Percentiles rank a stretch among this genome's conserved stretches.
Conservation (phyloP, 1,139 yeast species). For the Pichia sp. region DNA sequence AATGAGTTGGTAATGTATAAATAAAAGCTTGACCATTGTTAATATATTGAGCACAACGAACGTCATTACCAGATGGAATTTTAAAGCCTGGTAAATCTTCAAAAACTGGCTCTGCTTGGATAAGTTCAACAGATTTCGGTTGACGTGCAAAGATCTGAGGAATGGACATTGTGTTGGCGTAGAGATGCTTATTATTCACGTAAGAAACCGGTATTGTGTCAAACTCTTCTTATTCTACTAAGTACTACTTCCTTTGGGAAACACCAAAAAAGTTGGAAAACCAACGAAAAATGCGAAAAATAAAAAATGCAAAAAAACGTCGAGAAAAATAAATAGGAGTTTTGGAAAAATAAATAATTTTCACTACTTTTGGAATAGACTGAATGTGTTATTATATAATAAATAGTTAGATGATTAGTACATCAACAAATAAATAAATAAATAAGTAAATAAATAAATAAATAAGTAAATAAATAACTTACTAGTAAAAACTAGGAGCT, state of each 20-base stretch:
- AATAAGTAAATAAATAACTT: neutral
- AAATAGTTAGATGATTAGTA: neutral
- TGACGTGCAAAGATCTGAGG: conserved; percentile 34
- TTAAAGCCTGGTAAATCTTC: conserved; percentile 33
- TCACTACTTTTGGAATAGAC: too few relatives aligned
- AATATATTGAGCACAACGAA: conserved; percentile 41
- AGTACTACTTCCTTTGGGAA: too few relatives aligned
- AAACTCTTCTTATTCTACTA: too few relatives aligned
- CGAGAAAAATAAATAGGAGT: neutral
- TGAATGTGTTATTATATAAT: too few relatives aligned
- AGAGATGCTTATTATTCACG: neutral
- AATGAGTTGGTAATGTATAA: conserved; percentile 48
- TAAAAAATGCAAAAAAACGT: neutral
- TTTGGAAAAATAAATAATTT: neutral
- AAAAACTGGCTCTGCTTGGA: conserved; percentile 46
- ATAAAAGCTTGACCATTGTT: conserved; percentile 53
- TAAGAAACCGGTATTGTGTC: too few relatives aligned
- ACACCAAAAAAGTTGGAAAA: neutral
- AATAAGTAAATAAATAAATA: neutral
- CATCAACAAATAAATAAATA: neutral
- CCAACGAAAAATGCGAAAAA: neutral
- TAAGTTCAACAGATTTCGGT: conserved; percentile 55
- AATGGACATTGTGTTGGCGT: neutral
- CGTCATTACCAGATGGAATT: conserved; percentile 26
- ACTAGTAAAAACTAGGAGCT: neutral